Evolutionary conservation across 1,284 basidiomycete species (phyloP), one percentile per base, ranked within the genome.

Genomic region (Sanghuangporus weigelae): DNA sequence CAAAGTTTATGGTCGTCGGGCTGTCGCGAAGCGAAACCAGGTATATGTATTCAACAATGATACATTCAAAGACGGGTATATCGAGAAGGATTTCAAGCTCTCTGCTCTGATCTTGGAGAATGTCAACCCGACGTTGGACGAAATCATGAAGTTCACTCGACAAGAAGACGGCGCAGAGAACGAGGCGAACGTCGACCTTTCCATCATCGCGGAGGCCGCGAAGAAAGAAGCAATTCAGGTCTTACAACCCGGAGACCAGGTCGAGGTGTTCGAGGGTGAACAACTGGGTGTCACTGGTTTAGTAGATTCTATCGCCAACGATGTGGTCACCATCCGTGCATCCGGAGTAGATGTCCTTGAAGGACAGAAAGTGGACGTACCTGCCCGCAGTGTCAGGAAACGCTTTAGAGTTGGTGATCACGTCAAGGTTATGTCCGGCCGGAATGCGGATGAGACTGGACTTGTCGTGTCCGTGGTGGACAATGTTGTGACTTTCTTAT

Each of bases 241-340:
- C 4, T 79, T 99, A n/a, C 95, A 97, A 72, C 96, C 96, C 0
- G 97, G 96, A 63, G 96, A 99, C 76, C 93, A 96, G 69, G 88
- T 99, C 60, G 96, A 99, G 73, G 95, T 99, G 38, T 95, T 95
- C 69, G 96, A 98, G 74, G 96, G 97, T 48, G 96, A 98, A 75
- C 95, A 98, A 73, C 83, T 92, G 2, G 96, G 97, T 68, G 86
- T 98, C 36, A 87, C 93, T 68, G 97, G 97, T 77, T 85, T 89
- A 2, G 93, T 99, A 38, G 92, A 96, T 66, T 89, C 94, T 61
- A 92, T 99, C 68, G 82, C 85, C 42, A 87, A 91, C 68, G 95
- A 98, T 63, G 84, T 96, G 19, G 92, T 98, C 56, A 88, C 91
- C 1, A 86, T 98, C 68, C 87, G 87, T 59, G 89, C 90, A 7